These are phyloP conservation scores for Gnomoniopsis sp. DNA, from an alignment of 2,329 filamentous ascomycete species.

Conservation along the genomic window DNA sequence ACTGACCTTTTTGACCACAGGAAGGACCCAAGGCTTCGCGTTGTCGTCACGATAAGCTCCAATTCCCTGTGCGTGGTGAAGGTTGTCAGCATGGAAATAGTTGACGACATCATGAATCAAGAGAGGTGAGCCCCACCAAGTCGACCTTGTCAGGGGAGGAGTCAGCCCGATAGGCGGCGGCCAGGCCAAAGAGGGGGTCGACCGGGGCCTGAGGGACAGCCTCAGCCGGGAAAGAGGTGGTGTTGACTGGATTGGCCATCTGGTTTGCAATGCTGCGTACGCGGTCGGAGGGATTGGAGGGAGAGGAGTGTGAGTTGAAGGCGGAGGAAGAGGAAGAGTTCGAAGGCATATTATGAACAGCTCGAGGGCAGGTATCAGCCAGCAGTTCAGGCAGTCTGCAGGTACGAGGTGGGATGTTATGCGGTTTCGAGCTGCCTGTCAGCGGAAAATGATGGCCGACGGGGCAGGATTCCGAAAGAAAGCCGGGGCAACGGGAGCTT, in stretches of 20 bases:
- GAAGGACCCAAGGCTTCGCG: conserved; percentile 95
- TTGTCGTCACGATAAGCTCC: conserved; percentile 94
- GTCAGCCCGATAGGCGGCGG: conserved; percentile 83
- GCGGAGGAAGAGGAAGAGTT: conserved; percentile 30
- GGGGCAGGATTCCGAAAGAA: not conserved
- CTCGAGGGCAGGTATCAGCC: conserved; percentile 28
- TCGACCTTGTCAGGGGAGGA: conserved; percentile 79
- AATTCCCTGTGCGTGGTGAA: conserved; percentile 53
- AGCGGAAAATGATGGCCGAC: not conserved
- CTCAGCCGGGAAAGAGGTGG: conserved; percentile 71
- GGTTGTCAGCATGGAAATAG: conserved; percentile 1
- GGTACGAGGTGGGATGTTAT: not conserved
- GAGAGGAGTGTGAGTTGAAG: conserved; percentile 31
- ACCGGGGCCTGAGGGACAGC: conserved; percentile 86
- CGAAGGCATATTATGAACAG: conserved; percentile 67
- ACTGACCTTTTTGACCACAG: conserved; percentile 89
- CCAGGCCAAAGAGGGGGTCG: conserved; percentile 90
- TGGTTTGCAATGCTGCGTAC: conserved; percentile 64
- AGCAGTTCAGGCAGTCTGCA: conserved; percentile 7
- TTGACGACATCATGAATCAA: conserved; percentile 5
- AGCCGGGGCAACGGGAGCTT: not conserved
- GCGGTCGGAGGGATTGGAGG: conserved; percentile 47
- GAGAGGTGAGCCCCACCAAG: conserved; percentile 56
- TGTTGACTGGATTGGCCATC: conserved; percentile 58
- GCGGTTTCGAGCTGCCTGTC: not conserved